Conservation (phyloP, 2,329 filamentous ascomycete genomes). For the Fusarium haematococcum region DNA sequence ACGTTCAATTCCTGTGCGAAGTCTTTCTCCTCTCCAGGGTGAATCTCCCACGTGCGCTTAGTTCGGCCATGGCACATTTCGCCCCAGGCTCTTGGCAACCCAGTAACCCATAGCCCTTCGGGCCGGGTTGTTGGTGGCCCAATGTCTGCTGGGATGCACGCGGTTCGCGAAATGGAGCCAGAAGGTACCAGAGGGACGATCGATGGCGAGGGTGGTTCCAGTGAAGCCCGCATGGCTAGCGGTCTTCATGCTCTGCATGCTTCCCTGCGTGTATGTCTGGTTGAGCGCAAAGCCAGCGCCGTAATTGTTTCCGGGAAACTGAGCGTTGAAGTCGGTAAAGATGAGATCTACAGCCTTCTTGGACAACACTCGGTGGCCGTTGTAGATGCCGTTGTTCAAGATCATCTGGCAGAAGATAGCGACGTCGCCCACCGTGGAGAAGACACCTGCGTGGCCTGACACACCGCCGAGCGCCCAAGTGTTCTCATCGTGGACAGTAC, state of each 20-base stretch:
- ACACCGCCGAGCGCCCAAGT: neutral
- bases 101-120: neutral
- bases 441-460: neutral
- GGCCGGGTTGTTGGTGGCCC: neutral
- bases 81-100: neutral
- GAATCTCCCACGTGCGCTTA: neutral
- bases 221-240: slow-evolving; percentile 44
- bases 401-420: neutral
- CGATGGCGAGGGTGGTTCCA: slow-evolving; percentile 41
- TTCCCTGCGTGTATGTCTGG: slow-evolving; percentile 48
- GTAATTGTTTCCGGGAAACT: slow-evolving; percentile 45
- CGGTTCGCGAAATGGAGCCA: neutral
- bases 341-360: neutral
- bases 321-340: slow-evolving; percentile 22
- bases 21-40: neutral
- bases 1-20: neutral
- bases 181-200: slow-evolving; percentile 15
- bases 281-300: slow-evolving; percentile 49
- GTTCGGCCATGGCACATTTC: neutral
- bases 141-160: neutral
- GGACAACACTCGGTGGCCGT: neutral
- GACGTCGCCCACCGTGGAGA: neutral
- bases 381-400: neutral
- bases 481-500: slow-evolving; percentile 43
- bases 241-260: slow-evolving; percentile 38